Evolutionary conservation across 2,329 filamentous ascomycete species (phyloP), one percentile per base, ranked within the genome.

Genomic region (Fusarium floridanum): DNA sequence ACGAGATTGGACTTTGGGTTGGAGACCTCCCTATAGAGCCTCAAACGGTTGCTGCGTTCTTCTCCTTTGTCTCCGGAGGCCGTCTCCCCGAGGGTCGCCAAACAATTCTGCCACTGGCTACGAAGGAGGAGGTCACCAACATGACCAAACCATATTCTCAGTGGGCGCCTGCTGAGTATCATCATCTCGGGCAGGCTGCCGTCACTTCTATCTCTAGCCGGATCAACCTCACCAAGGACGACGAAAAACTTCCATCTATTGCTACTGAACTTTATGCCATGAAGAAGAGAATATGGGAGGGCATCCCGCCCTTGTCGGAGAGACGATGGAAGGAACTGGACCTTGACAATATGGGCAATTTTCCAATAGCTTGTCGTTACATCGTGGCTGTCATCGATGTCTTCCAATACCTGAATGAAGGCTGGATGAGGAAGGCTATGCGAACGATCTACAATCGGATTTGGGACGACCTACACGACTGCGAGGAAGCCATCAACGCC

Each of bases 231-330:
- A 37, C 37, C 2, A 74, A 80, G 29, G 79, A 79, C 16, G 37
- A 41, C 0, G 22, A 22, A 1, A 60, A 77, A 1, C 50, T 80
- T 5, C 64, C 71, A 24, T 20, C 59, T 0, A 75, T 81, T 4
- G 69, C 75, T 1, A 81, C 80, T 8, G 76, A 79, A 34, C 77
- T 81, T 3, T 76, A 79, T 5, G 68, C 77, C 1, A 80, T 81
- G 74, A 81, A 81, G n/a, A 75, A 76, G 11, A 67, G 79, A 8
- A 22, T 81, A 0, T 81, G 79, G 80, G 78, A 79, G 12, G 79
- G 80, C 4, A 41, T 81, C 1, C 59, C 74, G 6, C 80, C 80
- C 3, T 55, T 81, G 17, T 79, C 80, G 0, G 76, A 80, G 24
- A 70, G 77, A 14, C 70, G 76, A 24, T 81, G 79, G 80, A 55